Evolutionary conservation across 805 yeast genomes (phyloP).

Genomic region (Kodamaea jinghongensis): DNA sequence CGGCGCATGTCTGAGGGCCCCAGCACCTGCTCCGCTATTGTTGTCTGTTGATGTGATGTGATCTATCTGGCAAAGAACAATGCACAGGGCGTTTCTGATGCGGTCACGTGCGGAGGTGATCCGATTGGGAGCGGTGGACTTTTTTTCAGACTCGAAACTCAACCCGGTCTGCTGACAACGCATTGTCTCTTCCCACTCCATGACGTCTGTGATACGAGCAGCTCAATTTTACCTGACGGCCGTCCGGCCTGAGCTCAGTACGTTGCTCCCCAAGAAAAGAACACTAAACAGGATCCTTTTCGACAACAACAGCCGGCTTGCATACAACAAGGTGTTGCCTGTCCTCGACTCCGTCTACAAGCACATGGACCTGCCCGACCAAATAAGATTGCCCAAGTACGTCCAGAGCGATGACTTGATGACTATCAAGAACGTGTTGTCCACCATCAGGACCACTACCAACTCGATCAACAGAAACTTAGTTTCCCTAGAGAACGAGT

Average conservation of each 20-base stretch:
- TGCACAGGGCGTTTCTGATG: too few relatives aligned
- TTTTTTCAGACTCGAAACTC: too few relatives aligned
- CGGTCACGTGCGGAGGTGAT: too few relatives aligned
- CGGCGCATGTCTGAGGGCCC: too few relatives aligned
- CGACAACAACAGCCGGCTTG: conserved; percentile 60
- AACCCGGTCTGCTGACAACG: too few relatives aligned
- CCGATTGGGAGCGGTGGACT: too few relatives aligned
- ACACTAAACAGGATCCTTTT: conserved; percentile 58
- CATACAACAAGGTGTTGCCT: conserved; percentile 53
- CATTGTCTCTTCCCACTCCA: too few relatives aligned
- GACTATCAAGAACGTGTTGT: conserved; percentile 64
- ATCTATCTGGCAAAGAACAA: too few relatives aligned
- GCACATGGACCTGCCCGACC: conserved; percentile 39
- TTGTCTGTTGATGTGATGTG: too few relatives aligned
- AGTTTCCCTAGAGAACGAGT: conserved; percentile 61
- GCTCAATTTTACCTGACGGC: conserved; percentile 6
- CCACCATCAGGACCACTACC: conserved; percentile 57
- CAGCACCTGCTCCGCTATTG: too few relatives aligned
- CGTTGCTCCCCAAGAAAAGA: conserved; percentile 55
- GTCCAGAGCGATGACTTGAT: conserved; percentile 59
- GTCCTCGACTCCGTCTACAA: conserved; percentile 52
- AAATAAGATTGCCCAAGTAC: conserved; percentile 42
- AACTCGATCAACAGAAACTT: conserved; percentile 56
- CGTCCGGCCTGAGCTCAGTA: conserved; percentile 23
- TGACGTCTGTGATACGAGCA: conserved; percentile 4